A percentile compares a stretch with the other conserved stretches of the same genome.
Evolutionary conservation across 768 basidiomycete genomes (phyloP).

Genomic region (Lactifluus rugatus): DNA sequence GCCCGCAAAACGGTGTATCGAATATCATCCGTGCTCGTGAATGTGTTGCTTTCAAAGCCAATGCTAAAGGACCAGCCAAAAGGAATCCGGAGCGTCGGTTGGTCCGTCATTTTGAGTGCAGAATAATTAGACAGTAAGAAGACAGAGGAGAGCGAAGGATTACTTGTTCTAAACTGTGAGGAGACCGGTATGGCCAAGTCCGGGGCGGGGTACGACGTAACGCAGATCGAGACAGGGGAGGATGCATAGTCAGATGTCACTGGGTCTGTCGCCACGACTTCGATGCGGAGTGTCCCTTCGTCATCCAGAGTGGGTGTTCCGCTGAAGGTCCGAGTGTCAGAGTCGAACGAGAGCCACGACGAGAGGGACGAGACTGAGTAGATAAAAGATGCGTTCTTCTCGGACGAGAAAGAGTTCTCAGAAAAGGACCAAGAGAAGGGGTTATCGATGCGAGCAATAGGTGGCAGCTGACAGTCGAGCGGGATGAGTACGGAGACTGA

Average conservation of each 20-base stretch:
- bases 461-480: slow-evolving; percentile 64
- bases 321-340: slow-evolving; percentile 44
- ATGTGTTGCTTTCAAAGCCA: slow-evolving; percentile 64
- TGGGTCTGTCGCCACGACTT: slow-evolving; percentile 51
- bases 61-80: slow-evolving; percentile 84
- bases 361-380: slow-evolving; percentile 56
- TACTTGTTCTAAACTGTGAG: slow-evolving; percentile 51
- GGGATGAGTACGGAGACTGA: slow-evolving; percentile 42
- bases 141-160: slow-evolving; percentile 66
- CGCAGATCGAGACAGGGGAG: slow-evolving; percentile 46
- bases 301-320: slow-evolving; percentile 60
- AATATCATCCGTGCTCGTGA: slow-evolving; percentile 36
- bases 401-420: slow-evolving; percentile 50
- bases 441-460: slow-evolving; percentile 57
- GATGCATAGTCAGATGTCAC: slow-evolving; percentile 37
- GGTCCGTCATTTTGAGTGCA: slow-evolving; percentile 36
- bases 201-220: slow-evolving; percentile 46
- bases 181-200: slow-evolving; percentile 42
- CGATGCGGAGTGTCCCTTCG: slow-evolving; percentile 51
- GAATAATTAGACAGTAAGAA: slow-evolving; percentile 54
- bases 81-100: slow-evolving; percentile 62
- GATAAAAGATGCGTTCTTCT: slow-evolving; percentile 32
- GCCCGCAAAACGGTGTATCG: slow-evolving; percentile 55
- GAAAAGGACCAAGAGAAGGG: slow-evolving; percentile 66
- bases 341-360: slow-evolving; percentile 69